Evolutionary conservation across 208 protist genomes (phyloP).

Genomic region (Trypanosoma conorhini): DNA sequence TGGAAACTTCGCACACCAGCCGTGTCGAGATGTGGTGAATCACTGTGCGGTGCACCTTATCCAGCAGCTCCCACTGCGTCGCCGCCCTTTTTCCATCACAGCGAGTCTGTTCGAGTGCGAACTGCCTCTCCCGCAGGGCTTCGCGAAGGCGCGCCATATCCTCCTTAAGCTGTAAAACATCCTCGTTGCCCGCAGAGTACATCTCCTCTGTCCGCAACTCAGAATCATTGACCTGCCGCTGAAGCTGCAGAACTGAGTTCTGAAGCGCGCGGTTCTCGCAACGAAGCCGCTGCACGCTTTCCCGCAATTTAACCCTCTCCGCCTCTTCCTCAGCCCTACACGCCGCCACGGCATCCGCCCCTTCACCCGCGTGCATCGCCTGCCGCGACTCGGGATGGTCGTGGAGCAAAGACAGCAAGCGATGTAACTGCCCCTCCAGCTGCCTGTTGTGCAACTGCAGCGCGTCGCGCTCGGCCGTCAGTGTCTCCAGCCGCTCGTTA

Average conservation of each 20-base stretch:
- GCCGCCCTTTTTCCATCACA: constrained; percentile 25
- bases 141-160: constrained; percentile 43
- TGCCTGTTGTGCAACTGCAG: constrained; percentile 53
- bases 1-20: constrained; percentile 4
- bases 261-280: constrained; percentile 48
- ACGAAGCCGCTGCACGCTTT: constrained; percentile 15
- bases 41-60: constrained; percentile 35
- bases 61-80: constrained; percentile 19
- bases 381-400: constrained; percentile 7
- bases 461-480: constrained; percentile 4
- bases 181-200: constrained; percentile 33
- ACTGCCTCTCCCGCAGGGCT: constrained; percentile 32
- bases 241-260: constrained; percentile 39
- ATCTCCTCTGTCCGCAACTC: constrained; percentile 54
- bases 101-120: constrained; percentile 26
- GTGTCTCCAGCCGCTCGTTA: not conserved
- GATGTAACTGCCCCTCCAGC: constrained; percentile 75
- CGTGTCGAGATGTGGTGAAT: constrained; percentile 32
- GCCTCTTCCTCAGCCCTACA: constrained; percentile 12
- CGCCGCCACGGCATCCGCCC: not conserved
- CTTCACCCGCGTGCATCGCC: constrained; percentile 15
- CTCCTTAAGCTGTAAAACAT: constrained; percentile 42
- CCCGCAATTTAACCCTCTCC: constrained; percentile 19
- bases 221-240: constrained; percentile 62
- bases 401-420: constrained; percentile 34